Evolutionary conservation across 495 filamentous ascomycete genomes (phyloP).

Genomic region (Amorphotheca resinae): DNA sequence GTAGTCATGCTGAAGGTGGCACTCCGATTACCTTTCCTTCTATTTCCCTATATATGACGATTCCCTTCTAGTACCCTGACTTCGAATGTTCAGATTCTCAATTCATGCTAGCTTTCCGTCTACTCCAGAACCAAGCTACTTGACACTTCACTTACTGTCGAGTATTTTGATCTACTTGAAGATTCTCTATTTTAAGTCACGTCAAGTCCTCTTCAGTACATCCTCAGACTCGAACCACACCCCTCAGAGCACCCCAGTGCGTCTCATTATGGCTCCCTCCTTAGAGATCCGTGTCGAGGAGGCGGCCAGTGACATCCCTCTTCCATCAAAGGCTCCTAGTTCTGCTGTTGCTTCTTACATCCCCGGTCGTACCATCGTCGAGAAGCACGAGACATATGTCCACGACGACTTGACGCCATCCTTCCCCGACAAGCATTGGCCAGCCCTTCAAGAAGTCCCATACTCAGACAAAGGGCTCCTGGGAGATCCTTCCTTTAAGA

Average conservation of each 20-base stretch:
- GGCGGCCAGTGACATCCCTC: not conserved
- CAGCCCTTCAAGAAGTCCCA: slow-evolving; percentile 33
- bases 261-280: slow-evolving; percentile 11
- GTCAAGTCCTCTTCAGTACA: too few relatives aligned
- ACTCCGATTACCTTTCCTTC: not conserved
- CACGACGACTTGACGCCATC: slow-evolving; percentile 42
- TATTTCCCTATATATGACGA: not conserved
- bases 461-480: slow-evolving; percentile 44
- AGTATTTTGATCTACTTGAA: too few relatives aligned
- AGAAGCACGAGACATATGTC: slow-evolving; percentile 36
- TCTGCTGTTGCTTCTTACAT: slow-evolving; percentile 4
- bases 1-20: too few relatives aligned
- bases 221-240: too few relatives aligned
- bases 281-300: slow-evolving; percentile 4
- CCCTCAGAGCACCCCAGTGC: too few relatives aligned
- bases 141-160: too few relatives aligned
- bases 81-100: too few relatives aligned
- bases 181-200: too few relatives aligned
- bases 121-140: too few relatives aligned
- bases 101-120: too few relatives aligned
- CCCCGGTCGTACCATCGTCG: slow-evolving; percentile 19
- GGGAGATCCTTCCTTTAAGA: slow-evolving; percentile 42
- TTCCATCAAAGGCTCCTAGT: not conserved
- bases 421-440: slow-evolving; percentile 46
- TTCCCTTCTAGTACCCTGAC: too few relatives aligned